Conservation (phyloP, 352 stramenopile genomes). For the Globisporangium ultimum region DNA sequence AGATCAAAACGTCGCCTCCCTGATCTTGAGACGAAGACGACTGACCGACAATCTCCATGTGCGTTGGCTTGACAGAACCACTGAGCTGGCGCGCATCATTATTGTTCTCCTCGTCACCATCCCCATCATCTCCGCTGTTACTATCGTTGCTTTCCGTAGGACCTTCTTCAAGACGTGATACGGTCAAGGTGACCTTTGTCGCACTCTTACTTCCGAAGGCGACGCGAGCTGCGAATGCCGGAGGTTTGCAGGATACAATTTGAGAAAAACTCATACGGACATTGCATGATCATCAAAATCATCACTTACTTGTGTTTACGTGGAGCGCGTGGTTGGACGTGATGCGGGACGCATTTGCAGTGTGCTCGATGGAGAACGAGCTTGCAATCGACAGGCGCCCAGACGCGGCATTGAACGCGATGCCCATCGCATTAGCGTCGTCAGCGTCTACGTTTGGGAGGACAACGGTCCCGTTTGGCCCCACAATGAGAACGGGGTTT, state of each 20-base stretch:
- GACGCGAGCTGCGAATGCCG: slow-evolving; percentile 8
- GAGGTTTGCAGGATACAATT: background rate
- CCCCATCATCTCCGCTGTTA: background rate
- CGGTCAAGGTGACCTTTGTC: slow-evolving; percentile 16
- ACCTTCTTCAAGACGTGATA: background rate
- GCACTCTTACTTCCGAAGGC: slow-evolving; percentile 17
- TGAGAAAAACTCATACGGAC: background rate
- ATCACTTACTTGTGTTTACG: slow-evolving; percentile 42
- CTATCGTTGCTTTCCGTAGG: background rate
- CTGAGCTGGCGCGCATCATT: background rate
- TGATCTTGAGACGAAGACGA: slow-evolving; percentile 35
- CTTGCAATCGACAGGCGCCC: slow-evolving; percentile 37
- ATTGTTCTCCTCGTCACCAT: slow-evolving; percentile 2
- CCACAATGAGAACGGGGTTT: slow-evolving; percentile 51
- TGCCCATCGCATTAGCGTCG: slow-evolving; percentile 36
- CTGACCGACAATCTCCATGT: slow-evolving; percentile 53
- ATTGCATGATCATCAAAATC: background rate
- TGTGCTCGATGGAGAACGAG: slow-evolving; percentile 37
- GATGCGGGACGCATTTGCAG: slow-evolving; percentile 41
- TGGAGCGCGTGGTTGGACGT: slow-evolving; percentile 33
- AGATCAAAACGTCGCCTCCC: slow-evolving; percentile 52
- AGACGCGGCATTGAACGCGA: slow-evolving; percentile 39
- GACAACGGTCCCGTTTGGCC: slow-evolving; percentile 46
- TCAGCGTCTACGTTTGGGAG: slow-evolving; percentile 47
- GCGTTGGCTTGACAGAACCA: slow-evolving; percentile 25